Evolutionary conservation across 257 asterid genomes (phyloP).

Genomic region (Cinchona pubescens): DNA sequence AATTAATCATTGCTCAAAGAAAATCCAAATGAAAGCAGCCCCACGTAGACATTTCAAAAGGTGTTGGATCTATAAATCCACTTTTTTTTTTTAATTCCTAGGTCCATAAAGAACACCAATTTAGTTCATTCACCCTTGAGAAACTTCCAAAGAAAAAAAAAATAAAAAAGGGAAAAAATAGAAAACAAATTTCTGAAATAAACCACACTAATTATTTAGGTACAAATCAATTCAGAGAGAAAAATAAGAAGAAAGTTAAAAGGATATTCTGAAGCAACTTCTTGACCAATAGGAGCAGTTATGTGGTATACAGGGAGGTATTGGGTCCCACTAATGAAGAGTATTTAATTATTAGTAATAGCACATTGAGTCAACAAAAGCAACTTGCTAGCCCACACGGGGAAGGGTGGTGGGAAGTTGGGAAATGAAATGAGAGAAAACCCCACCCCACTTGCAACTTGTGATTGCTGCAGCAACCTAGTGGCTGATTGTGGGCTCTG

Average conservation of each 20-base stretch:
- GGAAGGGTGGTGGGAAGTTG: neutral
- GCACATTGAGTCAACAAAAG: slow-evolving; percentile 51
- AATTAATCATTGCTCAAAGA: too few species aligned
- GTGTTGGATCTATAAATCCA: neutral
- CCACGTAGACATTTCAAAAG: neutral
- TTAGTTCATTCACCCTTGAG: neutral
- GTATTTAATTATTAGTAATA: neutral
- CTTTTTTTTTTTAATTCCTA: neutral
- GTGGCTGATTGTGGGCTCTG: neutral
- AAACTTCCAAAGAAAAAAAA: neutral
- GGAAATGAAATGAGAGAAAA: neutral
- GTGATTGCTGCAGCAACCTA: neutral
- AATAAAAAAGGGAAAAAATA: neutral
- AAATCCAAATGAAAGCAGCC: neutral
- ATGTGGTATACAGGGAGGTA: slow-evolving; percentile 45
- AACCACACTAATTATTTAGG: neutral
- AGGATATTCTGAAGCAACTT: slow-evolving; percentile 25
- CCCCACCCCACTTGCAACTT: slow-evolving; percentile 20
- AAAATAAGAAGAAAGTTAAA: neutral
- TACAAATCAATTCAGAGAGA: neutral
- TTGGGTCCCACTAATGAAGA: slow-evolving; percentile 30
- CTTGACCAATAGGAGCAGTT: slow-evolving; percentile 44
- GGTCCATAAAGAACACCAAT: neutral
- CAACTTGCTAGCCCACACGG: slow-evolving; percentile 41
- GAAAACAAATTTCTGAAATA: too few species aligned